These are phyloP conservation scores for Exophiala sp. DNA, from an alignment of 2,329 filamentous ascomycete species.

Conservation along the genomic window DNA sequence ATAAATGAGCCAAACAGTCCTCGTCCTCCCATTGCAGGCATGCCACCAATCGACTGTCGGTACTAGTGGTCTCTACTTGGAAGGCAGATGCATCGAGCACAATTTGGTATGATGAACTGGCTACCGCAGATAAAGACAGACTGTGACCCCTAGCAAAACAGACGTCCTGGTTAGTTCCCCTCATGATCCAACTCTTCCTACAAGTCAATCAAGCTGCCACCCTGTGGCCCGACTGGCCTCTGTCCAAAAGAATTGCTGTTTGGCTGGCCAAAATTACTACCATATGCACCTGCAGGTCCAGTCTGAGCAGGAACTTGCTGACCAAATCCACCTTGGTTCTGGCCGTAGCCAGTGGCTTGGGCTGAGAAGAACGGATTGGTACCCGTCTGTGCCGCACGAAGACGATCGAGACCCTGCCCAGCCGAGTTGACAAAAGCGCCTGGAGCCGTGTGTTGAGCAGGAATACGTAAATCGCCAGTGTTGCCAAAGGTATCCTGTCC, in stretches of 20 bases:
- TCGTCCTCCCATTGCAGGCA: background rate
- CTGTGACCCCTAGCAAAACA: background rate
- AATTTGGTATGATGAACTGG: background rate
- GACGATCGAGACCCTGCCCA: constrained; percentile 66
- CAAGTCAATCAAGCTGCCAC: constrained; percentile 59
- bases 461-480: constrained; percentile 90
- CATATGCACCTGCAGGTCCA: constrained; percentile 45
- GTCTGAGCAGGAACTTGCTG: constrained; percentile 47
- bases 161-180: background rate
- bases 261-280: constrained; percentile 39
- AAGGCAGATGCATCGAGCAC: background rate
- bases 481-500: constrained; percentile 98
- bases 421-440: constrained; percentile 96
- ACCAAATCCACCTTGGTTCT: constrained; percentile 29
- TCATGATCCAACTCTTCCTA: constrained; percentile 29
- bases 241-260: constrained; percentile 52
- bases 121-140: background rate
- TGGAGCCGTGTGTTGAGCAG: constrained; percentile 90
- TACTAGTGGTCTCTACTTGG: background rate
- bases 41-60: background rate
- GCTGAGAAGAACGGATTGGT: constrained; percentile 85
- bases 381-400: constrained; percentile 64
- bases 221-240: constrained; percentile 43
- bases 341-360: constrained; percentile 64
- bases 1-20: too few relatives aligned